Conservation (phyloP, 2,329 filamentous ascomycete species). For the Atkinsonella hypoxylon region DNA sequence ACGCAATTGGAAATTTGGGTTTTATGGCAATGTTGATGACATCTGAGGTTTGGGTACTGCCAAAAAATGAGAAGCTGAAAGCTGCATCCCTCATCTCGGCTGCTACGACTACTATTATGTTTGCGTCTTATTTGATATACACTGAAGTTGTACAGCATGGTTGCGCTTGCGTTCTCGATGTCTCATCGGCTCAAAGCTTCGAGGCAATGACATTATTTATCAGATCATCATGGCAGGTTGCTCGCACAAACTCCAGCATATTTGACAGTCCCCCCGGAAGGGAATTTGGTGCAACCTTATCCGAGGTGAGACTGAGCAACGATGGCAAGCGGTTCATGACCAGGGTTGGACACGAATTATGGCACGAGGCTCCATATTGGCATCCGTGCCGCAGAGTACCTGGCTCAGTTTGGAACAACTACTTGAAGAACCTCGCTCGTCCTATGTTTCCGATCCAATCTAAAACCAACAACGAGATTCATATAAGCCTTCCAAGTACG, state of each 20-base stretch:
- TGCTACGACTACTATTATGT: conserved; percentile 11
- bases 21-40: conserved; percentile 15
- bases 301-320: conserved; percentile 10
- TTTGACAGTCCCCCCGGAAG: conserved; percentile 4
- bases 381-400: conserved; percentile 12
- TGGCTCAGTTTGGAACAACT: conserved; percentile 15
- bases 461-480: not conserved
- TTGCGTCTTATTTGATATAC: conserved; percentile 11
- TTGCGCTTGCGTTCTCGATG: conserved; percentile 1
- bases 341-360: conserved; percentile 6
- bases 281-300: conserved; percentile 13
- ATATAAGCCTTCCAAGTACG: conserved; percentile 3
- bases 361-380: conserved; percentile 9
- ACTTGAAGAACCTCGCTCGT: conserved; percentile 10
- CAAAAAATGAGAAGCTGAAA: conserved; percentile 10
- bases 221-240: conserved; percentile 9
- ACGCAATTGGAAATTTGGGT: conserved; percentile 13
- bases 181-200: not conserved
- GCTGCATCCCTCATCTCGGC: conserved; percentile 10
- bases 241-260: conserved; percentile 5
- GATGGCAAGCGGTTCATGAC: conserved; percentile 11
- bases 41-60: conserved; percentile 8
- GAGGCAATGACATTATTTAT: conserved; percentile 9
- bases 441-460: conserved; percentile 4
- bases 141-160: conserved; percentile 7